Base-by-base conservation (phyloP, 306 rosid genomes). In the Cicer bijugum region DNA sequence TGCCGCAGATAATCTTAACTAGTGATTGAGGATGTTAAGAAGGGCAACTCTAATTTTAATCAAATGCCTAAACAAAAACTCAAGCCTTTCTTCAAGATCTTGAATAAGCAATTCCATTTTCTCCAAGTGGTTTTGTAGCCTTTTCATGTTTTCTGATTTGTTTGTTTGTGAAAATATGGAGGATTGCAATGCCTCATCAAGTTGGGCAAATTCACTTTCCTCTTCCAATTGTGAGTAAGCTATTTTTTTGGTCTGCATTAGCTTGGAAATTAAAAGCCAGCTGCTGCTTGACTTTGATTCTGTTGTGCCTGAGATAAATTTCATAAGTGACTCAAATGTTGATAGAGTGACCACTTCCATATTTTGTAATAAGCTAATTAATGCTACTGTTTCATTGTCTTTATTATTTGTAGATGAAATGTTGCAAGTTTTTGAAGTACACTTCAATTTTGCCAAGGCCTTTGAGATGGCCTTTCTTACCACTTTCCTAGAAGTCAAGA, bases 81-180 rank as follows among this genome's bases (percentile, higher is more conserved):
- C 79, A 12, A 78, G 81, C 65, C 78, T 81, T 74, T 81, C 85
- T 73, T 81, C 85, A 64, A 81, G 76, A 0, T 84, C 81, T 44
- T 78, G 81, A 77, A 15, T 67, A 11, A 23, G n/a, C 0, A 56
- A 66, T 46, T 82, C 85, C 39, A 77, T 0, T n/a, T 66, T 77
- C 70, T 73, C 69, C 44, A 82, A 62, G 6, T 55, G 53, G 15
- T 67, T 66, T 15, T 82, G 77, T n/a, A 82, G 56, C n/a, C 56
- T 53, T 12, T 39, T 61, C 19, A 58, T 50, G 72, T 50, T 16
- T 4, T 65, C 66, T 63, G 3, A 55, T 38, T 81, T 81, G 16
- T 55, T 37, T 64, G 48, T 12, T 33, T 58, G 69, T 1, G 40
- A 6, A 40, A 55, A 15, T 7, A 75, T 17, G 64, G 46, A 46